Percentiles rank a stretch among this genome's conserved stretches.
phyloP scores from a whole-genome alignment of 2,329 filamentous ascomycete genomes.

The Amphichorda felina region DNA sequence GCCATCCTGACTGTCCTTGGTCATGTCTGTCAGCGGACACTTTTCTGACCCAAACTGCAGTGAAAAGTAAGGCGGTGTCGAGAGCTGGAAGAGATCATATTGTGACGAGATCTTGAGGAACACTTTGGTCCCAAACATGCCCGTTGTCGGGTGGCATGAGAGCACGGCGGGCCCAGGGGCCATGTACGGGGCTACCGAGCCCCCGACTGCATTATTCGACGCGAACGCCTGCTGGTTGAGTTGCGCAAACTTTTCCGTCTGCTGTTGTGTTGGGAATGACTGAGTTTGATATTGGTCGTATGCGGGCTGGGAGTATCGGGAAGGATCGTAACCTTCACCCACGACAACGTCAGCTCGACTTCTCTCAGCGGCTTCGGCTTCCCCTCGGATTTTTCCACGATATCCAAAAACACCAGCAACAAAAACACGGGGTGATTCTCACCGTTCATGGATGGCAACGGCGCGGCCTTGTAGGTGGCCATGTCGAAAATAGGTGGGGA shows the following conservation, averaged over 20 bases:
- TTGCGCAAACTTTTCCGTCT: constrained; percentile 36
- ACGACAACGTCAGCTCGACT: neutral
- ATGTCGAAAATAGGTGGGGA: constrained; percentile 34
- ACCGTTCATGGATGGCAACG: constrained; percentile 69
- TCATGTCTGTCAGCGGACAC: constrained; percentile 47
- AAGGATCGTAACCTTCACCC: constrained; percentile 47
- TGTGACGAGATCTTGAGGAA: constrained; percentile 63
- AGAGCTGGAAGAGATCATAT: constrained; percentile 56
- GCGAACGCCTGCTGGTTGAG: constrained; percentile 44
- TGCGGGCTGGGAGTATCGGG: constrained; percentile 46
- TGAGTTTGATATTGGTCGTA: constrained; percentile 41
- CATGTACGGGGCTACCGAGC: constrained; percentile 55
- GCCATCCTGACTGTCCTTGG: constrained; percentile 46
- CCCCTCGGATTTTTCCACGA: no score
- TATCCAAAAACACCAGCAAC: no score
- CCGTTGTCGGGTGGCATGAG: constrained; percentile 58
- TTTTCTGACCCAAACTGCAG: constrained; percentile 72
- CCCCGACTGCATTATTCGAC: constrained; percentile 53
- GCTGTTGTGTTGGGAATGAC: constrained; percentile 29
- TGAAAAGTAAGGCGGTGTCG: constrained; percentile 43
- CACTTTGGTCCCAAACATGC: constrained; percentile 58
- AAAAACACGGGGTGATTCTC: no score
- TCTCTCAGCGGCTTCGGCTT: no score
- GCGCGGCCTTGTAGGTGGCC: constrained; percentile 48
- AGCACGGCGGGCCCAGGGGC: constrained; percentile 47